Evolutionary conservation across 1,139 yeast genomes (phyloP).

Genomic region (Yamadazyma triangularis): DNA sequence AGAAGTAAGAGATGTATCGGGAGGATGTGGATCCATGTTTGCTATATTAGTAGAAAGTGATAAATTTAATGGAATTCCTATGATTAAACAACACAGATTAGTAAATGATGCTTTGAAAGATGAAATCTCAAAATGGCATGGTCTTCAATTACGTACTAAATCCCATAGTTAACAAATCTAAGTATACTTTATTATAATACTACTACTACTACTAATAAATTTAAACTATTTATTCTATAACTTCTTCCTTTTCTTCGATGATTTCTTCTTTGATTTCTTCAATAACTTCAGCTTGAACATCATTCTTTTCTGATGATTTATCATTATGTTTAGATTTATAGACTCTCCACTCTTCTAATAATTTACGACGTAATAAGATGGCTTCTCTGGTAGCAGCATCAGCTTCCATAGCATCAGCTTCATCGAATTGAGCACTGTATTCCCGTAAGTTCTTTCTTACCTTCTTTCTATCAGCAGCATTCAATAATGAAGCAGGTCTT

Average conservation of each 20-base stretch:
- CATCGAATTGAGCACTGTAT: slow-evolving; percentile 91
- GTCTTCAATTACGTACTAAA: slow-evolving; percentile 78
- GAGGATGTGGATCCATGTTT: slow-evolving; percentile 98
- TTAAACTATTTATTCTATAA: slow-evolving; percentile 54
- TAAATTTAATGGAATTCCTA: slow-evolving; percentile 71
- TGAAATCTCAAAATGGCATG: slow-evolving; percentile 93
- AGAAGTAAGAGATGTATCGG: slow-evolving; percentile 77
- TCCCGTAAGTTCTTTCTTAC: slow-evolving; percentile 86
- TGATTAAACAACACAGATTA: slow-evolving; percentile 87
- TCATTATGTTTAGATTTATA: slow-evolving; percentile 64
- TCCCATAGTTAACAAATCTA: no score
- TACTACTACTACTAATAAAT: no score
- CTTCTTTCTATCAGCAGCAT: slow-evolving; percentile 79
- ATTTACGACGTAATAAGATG: slow-evolving; percentile 77
- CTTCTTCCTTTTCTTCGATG: slow-evolving; percentile 78
- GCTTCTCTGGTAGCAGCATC: slow-evolving; percentile 89
- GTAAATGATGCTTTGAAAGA: slow-evolving; percentile 80
- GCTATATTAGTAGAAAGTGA: slow-evolving; percentile 75
- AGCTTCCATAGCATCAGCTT: slow-evolving; percentile 94
- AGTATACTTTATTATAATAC: no score
- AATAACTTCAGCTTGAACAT: slow-evolving; percentile 59
- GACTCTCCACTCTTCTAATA: slow-evolving; percentile 79
- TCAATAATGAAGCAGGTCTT: slow-evolving; percentile 77
- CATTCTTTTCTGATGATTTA: slow-evolving; percentile 45
- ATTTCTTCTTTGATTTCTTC: slow-evolving; percentile 66